Evolutionary conservation across 148 eudicot species (phyloP), one percentile per base, ranked within the genome.

Genomic region (Rhododendron williamsianum): DNA sequence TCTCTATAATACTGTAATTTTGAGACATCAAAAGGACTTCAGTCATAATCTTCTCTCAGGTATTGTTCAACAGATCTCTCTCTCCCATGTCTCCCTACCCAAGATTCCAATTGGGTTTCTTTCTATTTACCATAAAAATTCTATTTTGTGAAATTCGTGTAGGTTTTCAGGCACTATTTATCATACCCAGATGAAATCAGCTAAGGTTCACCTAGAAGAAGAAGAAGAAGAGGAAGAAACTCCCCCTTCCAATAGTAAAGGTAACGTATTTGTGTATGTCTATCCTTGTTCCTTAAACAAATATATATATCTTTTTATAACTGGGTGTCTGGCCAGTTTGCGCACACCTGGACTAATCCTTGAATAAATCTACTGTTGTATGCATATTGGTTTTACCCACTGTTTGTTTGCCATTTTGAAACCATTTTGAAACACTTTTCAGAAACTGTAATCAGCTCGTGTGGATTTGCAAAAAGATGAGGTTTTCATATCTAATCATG

Each of bases 171-270:
- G n/a, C 16, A 25, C 49, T 45, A 30, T 30, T 5, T 4, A 36
- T 21, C 48, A 60, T 18, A 72, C 21, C 12, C 84, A 21, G 13
- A 91, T 91, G 91, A 90, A 90, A 80, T 88, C 95, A 67, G 89
- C 82, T 19, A 93, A 92, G 85, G 87, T 84, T 63, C 88, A 88
- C 84, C 93, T 88, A 49, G 95, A 93, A 54, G 94, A 92, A 60
- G 95, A 95, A 45, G 94, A 92, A 35, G 95, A 92, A 9, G 91
- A 90, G 48, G 96, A 87, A 86, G 94, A 94, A 36, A 67, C 79
- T 18, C 86, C 91, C 74, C 63, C 91, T 43, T 88, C 87, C 48
- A 81, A 51, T 80, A 85, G 76, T 88, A 93, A 91, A 93, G 95
- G 96, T 92, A 51, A 48, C 41, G 60, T 77, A 2, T 9, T 65